These are phyloP conservation scores for Halophytophthora polymorphica DNA, from an alignment of 352 stramenopile genomes.

Conservation along the genomic window DNA sequence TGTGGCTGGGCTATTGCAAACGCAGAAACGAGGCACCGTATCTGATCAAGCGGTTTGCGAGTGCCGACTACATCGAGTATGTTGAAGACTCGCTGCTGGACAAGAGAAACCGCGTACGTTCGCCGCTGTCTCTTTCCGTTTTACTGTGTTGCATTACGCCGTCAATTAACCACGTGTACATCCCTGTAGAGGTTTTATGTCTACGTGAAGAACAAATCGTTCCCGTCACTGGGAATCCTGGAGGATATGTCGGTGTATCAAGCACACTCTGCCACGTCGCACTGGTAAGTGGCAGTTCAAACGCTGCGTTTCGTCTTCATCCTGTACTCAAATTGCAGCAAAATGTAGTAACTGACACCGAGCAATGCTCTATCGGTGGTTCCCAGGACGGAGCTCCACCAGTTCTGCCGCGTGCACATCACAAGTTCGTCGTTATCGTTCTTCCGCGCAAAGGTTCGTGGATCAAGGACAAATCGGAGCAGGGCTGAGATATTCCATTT, in stretches of 20 bases:
- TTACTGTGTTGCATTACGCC: background rate
- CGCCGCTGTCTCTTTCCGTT: conserved; percentile 1
- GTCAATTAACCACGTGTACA: background rate
- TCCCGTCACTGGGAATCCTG: conserved; percentile 63
- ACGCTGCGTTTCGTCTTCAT: background rate
- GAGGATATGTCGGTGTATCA: conserved; percentile 71
- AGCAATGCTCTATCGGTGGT: background rate
- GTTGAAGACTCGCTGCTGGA: conserved; percentile 76
- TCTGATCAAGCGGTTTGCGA: conserved; percentile 78
- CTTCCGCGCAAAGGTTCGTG: conserved; percentile 59
- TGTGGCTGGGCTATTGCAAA: background rate
- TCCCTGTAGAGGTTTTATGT: conserved; percentile 67
- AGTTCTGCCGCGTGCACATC: conserved; percentile 68
- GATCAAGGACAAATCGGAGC: too few relatives aligned
- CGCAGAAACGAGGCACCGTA: conserved; percentile 66
- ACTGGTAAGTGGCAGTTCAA: conserved; percentile 32
- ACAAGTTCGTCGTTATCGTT: conserved; percentile 71
- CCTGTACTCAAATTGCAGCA: background rate
- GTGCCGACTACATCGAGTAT: conserved; percentile 68
- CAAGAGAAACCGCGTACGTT: conserved; percentile 60
- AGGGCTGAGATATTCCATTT: background rate
- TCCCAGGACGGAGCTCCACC: conserved; percentile 61
- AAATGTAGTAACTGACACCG: background rate
- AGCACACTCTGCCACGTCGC: conserved; percentile 23
- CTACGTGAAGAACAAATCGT: conserved; percentile 72